Percentiles rank a stretch among this genome's conserved stretches.
phyloP scores from a whole-genome alignment of 257 asterid genomes.

The Gentiana straminea region DNA sequence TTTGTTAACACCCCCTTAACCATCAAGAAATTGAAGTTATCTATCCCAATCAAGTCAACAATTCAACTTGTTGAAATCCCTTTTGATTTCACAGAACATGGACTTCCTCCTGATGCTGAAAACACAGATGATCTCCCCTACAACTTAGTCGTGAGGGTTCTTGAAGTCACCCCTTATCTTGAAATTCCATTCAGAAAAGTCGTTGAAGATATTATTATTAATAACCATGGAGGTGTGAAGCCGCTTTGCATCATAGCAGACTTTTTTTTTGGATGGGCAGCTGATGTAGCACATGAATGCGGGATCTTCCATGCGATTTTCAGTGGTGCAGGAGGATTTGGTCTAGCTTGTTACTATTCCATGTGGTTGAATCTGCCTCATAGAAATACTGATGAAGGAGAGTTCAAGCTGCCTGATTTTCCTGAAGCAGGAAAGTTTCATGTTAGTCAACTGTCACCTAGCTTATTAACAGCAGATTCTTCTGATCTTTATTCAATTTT shows the following conservation, averaged over 20 bases:
- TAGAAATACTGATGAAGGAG: conserved; percentile 16
- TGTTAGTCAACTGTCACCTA: conserved; percentile 35
- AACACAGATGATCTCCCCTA: conserved; percentile 35
- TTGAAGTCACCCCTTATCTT: conserved; percentile 24
- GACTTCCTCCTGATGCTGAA: conserved; percentile 42
- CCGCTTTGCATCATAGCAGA: conserved; percentile 46
- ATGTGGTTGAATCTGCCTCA: conserved; percentile 53
- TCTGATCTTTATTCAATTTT: conserved; percentile 29
- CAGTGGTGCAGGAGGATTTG: conserved; percentile 42
- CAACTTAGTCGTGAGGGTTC: conserved; percentile 25
- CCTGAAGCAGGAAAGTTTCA: conserved; percentile 49
- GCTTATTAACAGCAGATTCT: conserved; percentile 25
- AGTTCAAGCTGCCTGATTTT: conserved; percentile 50
- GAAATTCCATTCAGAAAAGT: conserved; percentile 22
- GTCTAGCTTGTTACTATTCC: conserved; percentile 53
- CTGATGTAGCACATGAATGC: conserved; percentile 37
- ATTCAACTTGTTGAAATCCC: conserved; percentile 38
- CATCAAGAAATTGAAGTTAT: conserved; percentile 32
- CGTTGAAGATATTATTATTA: conserved; percentile 13
- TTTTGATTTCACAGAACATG: conserved; percentile 36
- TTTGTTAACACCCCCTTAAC: conserved; percentile 30
- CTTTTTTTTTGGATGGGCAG: conserved; percentile 47
- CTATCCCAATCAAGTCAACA: conserved; percentile 16
- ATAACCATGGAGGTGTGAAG: conserved; percentile 14
- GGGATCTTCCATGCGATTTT: conserved; percentile 41